Base-by-base conservation (phyloP, 2,329 filamentous ascomycete genomes). In the Fusarium albidum region DNA sequence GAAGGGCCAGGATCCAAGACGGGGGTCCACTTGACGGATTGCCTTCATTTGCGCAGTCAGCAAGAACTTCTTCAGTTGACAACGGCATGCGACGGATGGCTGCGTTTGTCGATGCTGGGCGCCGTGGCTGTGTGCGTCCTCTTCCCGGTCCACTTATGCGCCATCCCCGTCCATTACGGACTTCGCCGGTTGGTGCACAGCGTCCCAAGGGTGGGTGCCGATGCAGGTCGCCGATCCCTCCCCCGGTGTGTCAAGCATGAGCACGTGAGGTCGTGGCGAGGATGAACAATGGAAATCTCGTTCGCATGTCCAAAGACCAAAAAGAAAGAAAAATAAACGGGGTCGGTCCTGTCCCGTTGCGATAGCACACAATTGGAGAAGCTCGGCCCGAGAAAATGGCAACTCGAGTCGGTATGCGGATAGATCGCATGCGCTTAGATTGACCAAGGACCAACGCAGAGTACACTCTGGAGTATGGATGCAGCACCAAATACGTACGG, bases 11-110 rank as follows among this genome's bases (percentile, higher is more conserved):
- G 57, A 48, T 52, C 31, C 38, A 54, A 52, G 44, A 52, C 41
- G 52, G 48, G n/a, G 49, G 38, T 39, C 60, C 62, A 57, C 57
- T 54, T 55, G 46, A 56, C 59, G 43, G 48, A 60, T 55, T 64
- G 29, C 49, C 54, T 42, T 62, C 42, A 44, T 35, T 39, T 39
- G 14, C 27, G 37, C 45, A 44, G 43, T 55, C 34, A 21, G 5
- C 21, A 21, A 21, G 21, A 21, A 21, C 4, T 7, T 21, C 21
- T 21, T 21, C 21, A 21, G 21, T 21, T 46, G n/a, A n/a, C n/a
- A n/a, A n/a, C n/a, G n/a, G n/a, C n/a, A n/a, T n/a, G n/a, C 49
- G 32, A 33, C 33, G 41, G 32, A 54, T 41, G 57, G 44, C 57
- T 58, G 32, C 60, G 35, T 29, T 48, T 43, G 18, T 37, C 32